Conservation (phyloP, 1,284 basidiomycete species). For the Ustanciosporium gigantosporum region DNA sequence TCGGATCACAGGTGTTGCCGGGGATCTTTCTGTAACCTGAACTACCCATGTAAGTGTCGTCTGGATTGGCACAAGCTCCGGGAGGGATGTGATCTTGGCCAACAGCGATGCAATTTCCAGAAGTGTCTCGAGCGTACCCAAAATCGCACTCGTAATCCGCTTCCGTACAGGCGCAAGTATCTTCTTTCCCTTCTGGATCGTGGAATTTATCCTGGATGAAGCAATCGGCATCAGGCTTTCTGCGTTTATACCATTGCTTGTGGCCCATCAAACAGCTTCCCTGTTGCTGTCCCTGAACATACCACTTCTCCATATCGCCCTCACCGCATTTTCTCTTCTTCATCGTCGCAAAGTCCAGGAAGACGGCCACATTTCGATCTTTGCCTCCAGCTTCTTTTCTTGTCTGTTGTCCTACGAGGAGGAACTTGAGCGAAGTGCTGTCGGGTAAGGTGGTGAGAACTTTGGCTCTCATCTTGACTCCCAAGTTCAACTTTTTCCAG, state of each 20-base stretch:
- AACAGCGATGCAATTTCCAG: conserved; percentile 72
- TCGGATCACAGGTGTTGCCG: conserved; percentile 79
- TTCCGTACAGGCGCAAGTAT: conserved; percentile 80
- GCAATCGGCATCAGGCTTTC: conserved; percentile 82
- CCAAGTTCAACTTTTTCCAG: conserved; percentile 77
- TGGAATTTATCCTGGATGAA: conserved; percentile 81
- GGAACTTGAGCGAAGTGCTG: conserved; percentile 88
- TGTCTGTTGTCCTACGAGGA: conserved; percentile 79
- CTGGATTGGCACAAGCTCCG: conserved; percentile 69
- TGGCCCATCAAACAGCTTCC: conserved; percentile 89
- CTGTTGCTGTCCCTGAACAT: conserved; percentile 70
- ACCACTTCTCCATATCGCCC: conserved; percentile 84
- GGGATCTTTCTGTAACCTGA: conserved; percentile 91
- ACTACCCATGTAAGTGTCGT: conserved; percentile 76
- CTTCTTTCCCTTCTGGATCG: conserved; percentile 68
- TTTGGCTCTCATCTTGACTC: conserved; percentile 73
- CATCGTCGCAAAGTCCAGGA: conserved; percentile 80
- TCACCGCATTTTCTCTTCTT: conserved; percentile 73
- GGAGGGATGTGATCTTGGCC: conserved; percentile 84
- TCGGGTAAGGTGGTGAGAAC: conserved; percentile 84
- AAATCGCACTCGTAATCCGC: conserved; percentile 95
- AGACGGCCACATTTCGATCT: conserved; percentile 72
- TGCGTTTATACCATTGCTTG: conserved; percentile 91
- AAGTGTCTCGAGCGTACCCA: conserved; percentile 76
- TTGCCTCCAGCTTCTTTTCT: conserved; percentile 68